These are phyloP conservation scores for Coffea canephora DNA, from an alignment of 257 asterid species.

Conservation along the genomic window DNA sequence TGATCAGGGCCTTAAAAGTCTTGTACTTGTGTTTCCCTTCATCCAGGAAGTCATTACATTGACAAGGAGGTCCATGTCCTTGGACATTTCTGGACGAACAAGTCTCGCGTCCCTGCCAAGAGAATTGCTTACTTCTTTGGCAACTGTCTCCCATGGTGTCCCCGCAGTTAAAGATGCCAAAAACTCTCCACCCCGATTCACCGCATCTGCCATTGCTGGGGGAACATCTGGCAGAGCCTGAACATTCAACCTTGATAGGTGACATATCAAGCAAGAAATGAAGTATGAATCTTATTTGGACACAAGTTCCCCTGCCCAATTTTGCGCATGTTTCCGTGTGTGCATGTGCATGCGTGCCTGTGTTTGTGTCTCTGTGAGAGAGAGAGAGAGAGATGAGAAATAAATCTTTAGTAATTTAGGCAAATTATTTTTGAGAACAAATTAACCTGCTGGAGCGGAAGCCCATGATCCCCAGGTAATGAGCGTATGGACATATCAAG, in stretches of 20 bases:
- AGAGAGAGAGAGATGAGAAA: background rate
- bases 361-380: background rate
- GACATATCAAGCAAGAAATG: background rate
- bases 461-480: constrained; percentile 89
- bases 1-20: constrained; percentile 36
- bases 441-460: constrained; percentile 90
- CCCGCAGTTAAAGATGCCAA: constrained; percentile 76
- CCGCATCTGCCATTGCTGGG: constrained; percentile 93
- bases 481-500: constrained; percentile 89
- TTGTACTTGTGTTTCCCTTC: constrained; percentile 55
- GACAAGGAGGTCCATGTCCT: constrained; percentile 68
- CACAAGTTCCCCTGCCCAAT: background rate
- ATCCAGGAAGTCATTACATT: constrained; percentile 70
- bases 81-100: constrained; percentile 49
- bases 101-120: constrained; percentile 52
- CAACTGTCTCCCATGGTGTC: constrained; percentile 92
- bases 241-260: constrained; percentile 1
- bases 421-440: background rate
- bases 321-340: background rate
- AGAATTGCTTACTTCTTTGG: constrained; percentile 70
- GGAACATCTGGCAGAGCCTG: constrained; percentile 90
- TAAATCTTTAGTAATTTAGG: constrained; percentile 5
- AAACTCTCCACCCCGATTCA: constrained; percentile 80
- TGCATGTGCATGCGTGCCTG: no score
- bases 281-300: background rate